Base-by-base conservation (phyloP, 2,329 filamentous ascomycete species). In the Clonostachys rhizophaga region DNA sequence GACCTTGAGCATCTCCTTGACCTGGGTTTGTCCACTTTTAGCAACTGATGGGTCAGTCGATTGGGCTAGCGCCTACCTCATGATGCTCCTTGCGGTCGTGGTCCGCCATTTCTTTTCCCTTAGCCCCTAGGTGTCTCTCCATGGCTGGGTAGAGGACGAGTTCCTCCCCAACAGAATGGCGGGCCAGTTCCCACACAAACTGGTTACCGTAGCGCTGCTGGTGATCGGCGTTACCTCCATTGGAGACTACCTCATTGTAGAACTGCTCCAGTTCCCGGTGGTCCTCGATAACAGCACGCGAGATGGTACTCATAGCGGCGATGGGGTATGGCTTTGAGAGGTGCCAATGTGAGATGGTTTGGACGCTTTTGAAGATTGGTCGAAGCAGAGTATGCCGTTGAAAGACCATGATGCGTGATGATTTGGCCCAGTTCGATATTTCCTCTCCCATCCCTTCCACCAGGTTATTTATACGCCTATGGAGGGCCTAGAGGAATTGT, bases 91-190 rank as follows among this genome's bases (percentile, higher is more conserved):
- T 52, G 10, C 75, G 67, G 54, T 80, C 74, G 41, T 68, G 67
- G 13, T 75, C 68, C 0, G 74, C 72, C 52, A 75, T 58, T 3
- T 58, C 52, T 34, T 66, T 63, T 42, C 76, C 75, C 40, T 66
- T 53, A 2, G 63, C 57, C 2, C 65, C 59, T 16, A 80, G 51
- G 46, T 75, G 58, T 48, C 72, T 70, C 54, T 79, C 74, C 16
- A 81, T 62, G 2, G 72, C 75, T 1, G 78, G 78, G 50, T 81
- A 80, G 1, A 81, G 63, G 10, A 81, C 63, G 0, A 76, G 55
- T 52, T 78, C 72, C 49, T 77, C 72, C 7, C 63, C 63, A n/a
- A 76, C 61, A 0, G 70, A 71, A 53, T 76, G 73, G 3, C 73
- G 65, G 2, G 72, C 70, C 0, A 77, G 57, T 44, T 76, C 71